Evolutionary conservation across 345 rosid genomes (phyloP), one percentile per base, ranked within the genome.

Genomic region (Tarenaya hassleriana): DNA sequence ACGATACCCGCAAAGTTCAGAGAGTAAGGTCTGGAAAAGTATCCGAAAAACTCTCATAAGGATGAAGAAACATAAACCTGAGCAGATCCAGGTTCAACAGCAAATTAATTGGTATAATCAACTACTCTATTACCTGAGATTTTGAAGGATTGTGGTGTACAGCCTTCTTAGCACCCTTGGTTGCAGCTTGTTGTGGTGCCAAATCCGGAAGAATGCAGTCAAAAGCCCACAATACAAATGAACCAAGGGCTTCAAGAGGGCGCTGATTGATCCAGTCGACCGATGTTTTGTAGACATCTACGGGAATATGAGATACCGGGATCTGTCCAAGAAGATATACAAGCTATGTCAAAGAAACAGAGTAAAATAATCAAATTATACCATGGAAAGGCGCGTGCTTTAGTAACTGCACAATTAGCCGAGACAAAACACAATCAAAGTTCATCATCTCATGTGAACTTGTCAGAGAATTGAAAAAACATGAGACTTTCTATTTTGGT

Each of bases 231-330:
- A 76, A 38, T 7, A 85, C 69, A 62, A 82, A 82, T 18, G 76
- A 56, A 35, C 73, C 69, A 49, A 85, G 83, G 10, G 90, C 78
- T 17, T 80, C 90, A 34, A 64, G 14, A 6, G 90, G 73, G 9
- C 67, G 79, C 42, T 76, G 75, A 63, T 73, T 82, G 60, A 85
- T 73, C 95, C 95, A 85, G 34, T 85, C 90, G 19, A 64, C 68
- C 1, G 95, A 75, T 53, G 87, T 74, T 66, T 76, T 85, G 67
- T 74, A 76, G 32, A 85, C 84, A 34, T 69, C 69, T 42, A 79
- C 79, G 13, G 86, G 68, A 60, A 84, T 74, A 67, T 82, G 79
- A 15, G 76, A 67, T 29, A 82, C 68, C 2, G 89, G 94, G 39
- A 77, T 69, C 94, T 84, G 78, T 60, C 16, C n/a, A n/a, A n/a